Conservation (phyloP, 2,329 filamentous ascomycete genomes). For the Pleochaeta shiraiana region DNA sequence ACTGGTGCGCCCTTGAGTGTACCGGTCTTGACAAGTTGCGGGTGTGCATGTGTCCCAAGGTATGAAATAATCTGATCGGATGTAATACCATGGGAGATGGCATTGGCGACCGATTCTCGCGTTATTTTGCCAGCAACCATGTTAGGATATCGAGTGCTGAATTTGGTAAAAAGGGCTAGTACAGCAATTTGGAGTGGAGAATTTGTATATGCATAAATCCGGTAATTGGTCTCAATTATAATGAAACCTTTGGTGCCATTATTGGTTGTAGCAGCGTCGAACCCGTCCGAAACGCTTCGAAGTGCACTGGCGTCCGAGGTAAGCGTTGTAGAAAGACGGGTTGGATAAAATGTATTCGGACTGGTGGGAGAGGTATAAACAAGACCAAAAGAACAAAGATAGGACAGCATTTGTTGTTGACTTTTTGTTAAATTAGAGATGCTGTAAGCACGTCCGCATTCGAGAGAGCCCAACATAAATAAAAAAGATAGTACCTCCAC, state of each 20-base stretch:
- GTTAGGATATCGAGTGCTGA: conserved; percentile 82
- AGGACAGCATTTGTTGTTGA: conserved; percentile 73
- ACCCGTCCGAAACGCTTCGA: conserved; percentile 44
- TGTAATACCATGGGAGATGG: conserved; percentile 79
- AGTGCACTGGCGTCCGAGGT: conserved; percentile 52
- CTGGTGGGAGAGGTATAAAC: conserved; percentile 47
- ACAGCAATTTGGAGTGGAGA: conserved; percentile 90
- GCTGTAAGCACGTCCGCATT: conserved; percentile 79
- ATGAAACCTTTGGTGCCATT: conserved; percentile 50
- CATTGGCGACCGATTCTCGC: conserved; percentile 67
- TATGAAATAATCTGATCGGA: conserved; percentile 91
- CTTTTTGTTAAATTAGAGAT: conserved; percentile 63
- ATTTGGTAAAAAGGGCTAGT: conserved; percentile 67
- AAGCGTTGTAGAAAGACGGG: conserved; percentile 78
- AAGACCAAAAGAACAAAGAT: conserved; percentile 80
- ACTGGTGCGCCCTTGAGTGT: conserved; percentile 30
- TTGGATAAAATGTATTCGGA: conserved; percentile 58
- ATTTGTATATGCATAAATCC: conserved; percentile 88
- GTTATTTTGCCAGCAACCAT: conserved; percentile 85
- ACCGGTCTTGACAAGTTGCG: conserved; percentile 52
- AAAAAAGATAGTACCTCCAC: conserved; percentile 93
- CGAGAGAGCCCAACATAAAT: conserved; percentile 82
- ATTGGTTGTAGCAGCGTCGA: conserved; percentile 39
- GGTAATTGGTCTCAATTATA: conserved; percentile 95
- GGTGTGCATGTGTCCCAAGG: conserved; percentile 78